Conservation (phyloP, 2,329 filamentous ascomycete species). For the Diplocarpon mali region DNA sequence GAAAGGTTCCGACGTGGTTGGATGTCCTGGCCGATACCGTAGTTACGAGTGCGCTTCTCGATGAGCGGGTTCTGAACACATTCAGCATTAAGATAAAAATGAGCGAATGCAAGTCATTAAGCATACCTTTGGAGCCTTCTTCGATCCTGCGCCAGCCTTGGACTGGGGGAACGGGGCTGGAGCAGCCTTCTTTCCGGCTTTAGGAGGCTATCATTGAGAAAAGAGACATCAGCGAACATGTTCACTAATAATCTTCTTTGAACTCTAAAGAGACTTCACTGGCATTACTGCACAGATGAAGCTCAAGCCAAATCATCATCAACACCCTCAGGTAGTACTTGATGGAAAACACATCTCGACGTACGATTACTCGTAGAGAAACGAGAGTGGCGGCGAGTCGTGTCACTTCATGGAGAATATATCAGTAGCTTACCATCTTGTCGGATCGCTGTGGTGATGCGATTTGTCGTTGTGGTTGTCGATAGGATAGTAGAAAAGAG, state of each 20-base stretch:
- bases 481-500: conserved; percentile 3
- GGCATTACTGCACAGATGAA: conserved; percentile 30
- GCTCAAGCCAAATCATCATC: conserved; percentile 58
- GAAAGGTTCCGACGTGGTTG: conserved; percentile 92
- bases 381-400: conserved; percentile 27
- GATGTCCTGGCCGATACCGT: conserved; percentile 97
- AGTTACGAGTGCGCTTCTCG: conserved; percentile 97
- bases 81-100: conserved; percentile 14
- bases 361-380: conserved; percentile 30
- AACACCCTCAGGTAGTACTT: conserved; percentile 25
- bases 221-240: conserved; percentile 88
- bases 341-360: conserved; percentile 27
- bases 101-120: conserved; percentile 8
- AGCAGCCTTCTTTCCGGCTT: conserved; percentile 94
- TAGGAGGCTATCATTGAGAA: conserved; percentile 99
- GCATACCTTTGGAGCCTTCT: conserved; percentile 96
- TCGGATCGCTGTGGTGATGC: conserved; percentile 25
- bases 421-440: conserved; percentile 51
- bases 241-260: conserved; percentile 74
- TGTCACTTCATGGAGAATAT: conserved; percentile 22
- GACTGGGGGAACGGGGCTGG: conserved; percentile 91
- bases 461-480: conserved; percentile 11
- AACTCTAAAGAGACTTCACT: conserved; percentile 74
- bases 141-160: conserved; percentile 69
- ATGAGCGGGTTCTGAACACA: conserved; percentile 82